These are phyloP conservation scores for Diplotaxis tenuifolia DNA, from an alignment of 345 rosid genomes.

Conservation along the genomic window DNA sequence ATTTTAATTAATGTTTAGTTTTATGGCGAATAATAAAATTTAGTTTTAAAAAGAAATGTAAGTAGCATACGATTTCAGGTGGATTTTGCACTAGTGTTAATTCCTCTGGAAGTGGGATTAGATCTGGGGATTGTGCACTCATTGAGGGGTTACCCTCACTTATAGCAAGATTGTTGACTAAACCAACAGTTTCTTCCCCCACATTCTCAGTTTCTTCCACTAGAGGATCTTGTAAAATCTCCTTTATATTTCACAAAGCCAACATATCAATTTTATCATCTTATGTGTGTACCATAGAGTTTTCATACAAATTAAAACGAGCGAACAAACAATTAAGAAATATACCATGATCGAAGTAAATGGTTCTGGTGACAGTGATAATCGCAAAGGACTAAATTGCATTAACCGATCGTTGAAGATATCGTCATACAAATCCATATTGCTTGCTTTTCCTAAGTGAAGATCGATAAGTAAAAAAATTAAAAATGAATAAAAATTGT, in stretches of 20 bases:
- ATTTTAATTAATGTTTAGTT: neutral
- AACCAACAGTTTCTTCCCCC: neutral
- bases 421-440: constrained; percentile 1
- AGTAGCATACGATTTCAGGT: constrained; percentile 8
- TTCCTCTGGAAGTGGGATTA: constrained; percentile 4
- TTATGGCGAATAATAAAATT: neutral
- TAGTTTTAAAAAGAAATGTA: neutral
- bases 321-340: neutral
- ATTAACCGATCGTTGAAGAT: neutral
- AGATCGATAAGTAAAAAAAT: neutral
- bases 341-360: constrained; percentile 3
- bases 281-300: neutral
- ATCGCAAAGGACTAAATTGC: constrained; percentile 7
- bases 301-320: neutral
- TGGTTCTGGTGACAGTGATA: neutral
- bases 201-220: constrained; percentile 3
- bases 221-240: neutral
- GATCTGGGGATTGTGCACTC: neutral
- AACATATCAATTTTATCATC: neutral
- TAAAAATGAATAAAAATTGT: neutral
- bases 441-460: neutral
- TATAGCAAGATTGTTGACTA: neutral
- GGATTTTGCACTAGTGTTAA: neutral
- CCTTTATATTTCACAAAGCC: neutral
- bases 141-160: neutral